Evolutionary conservation across 2,329 filamentous ascomycete species (phyloP).

Genomic region (Paraphoma sp.): DNA sequence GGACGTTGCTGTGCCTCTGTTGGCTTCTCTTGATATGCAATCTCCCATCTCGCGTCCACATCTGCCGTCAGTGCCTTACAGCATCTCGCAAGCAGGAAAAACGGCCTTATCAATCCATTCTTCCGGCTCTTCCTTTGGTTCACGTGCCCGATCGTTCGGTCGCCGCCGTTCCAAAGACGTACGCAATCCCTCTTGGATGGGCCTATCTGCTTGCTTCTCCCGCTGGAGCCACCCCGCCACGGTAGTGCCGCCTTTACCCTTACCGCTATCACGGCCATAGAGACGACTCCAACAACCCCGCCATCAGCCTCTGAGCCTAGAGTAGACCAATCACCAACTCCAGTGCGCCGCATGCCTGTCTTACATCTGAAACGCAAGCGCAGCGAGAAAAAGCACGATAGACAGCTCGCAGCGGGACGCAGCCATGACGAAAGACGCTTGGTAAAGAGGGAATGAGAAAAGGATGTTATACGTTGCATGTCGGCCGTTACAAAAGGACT

Average conservation of each 20-base stretch:
- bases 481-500: constrained; percentile 13
- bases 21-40: neutral
- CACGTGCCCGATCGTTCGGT: neutral
- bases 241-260: constrained; percentile 17
- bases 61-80: neutral
- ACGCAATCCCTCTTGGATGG: constrained; percentile 5
- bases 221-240: constrained; percentile 15
- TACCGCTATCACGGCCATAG: constrained; percentile 5
- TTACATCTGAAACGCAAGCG: constrained; percentile 33
- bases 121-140: neutral
- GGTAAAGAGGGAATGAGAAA: constrained; percentile 2
- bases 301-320: constrained; percentile 21
- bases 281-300: constrained; percentile 22
- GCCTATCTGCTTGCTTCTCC: constrained; percentile 10
- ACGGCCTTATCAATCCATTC: neutral
- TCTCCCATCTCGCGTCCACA: neutral
- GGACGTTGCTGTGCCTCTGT: too few species aligned
- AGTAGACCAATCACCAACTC: constrained; percentile 28
- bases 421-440: constrained; percentile 9
- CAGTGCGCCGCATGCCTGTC: constrained; percentile 17
- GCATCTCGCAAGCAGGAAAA: neutral
- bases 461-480: constrained; percentile 7
- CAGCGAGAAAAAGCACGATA: constrained; percentile 17
- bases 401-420: neutral
- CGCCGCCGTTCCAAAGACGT: neutral